A percentile compares a stretch with the other conserved stretches of the same genome.
Evolutionary conservation across 2,329 filamentous ascomycete genomes (phyloP).

Genomic region (Penicillium freii): DNA sequence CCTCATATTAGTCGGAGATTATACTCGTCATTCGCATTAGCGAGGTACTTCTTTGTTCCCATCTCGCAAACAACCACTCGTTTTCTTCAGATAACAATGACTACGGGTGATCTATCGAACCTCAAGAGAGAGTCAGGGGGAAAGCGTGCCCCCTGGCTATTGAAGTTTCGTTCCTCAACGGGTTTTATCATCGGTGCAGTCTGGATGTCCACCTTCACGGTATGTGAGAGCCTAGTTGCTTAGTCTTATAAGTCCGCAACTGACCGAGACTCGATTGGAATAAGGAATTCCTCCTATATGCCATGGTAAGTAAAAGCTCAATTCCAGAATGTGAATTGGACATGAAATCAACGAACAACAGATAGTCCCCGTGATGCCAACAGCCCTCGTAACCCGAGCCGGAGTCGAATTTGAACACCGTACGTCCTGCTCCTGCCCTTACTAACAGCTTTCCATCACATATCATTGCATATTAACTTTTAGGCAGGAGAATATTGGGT

Average conservation of each 20-base stretch:
- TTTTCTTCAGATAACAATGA: not conserved
- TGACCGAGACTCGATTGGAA: not conserved
- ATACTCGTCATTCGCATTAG: not conserved
- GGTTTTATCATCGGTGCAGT: slow-evolving; percentile 60
- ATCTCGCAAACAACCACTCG: not conserved
- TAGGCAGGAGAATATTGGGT: slow-evolving; percentile 30
- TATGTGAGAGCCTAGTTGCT: slow-evolving; percentile 10
- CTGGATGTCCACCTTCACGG: slow-evolving; percentile 34
- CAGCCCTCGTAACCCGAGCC: slow-evolving; percentile 26
- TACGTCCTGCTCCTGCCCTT: slow-evolving; percentile 11
- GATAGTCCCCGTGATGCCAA: slow-evolving; percentile 35
- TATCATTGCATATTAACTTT: not conserved
- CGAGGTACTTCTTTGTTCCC: not conserved
- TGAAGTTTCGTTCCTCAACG: slow-evolving; percentile 58
- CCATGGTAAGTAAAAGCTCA: slow-evolving; percentile 24
- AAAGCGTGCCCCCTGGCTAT: slow-evolving; percentile 23
- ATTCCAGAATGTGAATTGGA: not conserved
- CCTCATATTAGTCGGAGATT: not conserved
- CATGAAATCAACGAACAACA: slow-evolving; percentile 6
- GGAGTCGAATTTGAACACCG: slow-evolving; percentile 26
- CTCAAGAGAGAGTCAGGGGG: slow-evolving; percentile 1
- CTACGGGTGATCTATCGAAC: not conserved
- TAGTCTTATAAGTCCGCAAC: not conserved
- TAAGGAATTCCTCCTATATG: slow-evolving; percentile 33
- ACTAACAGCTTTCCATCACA: not conserved